Evolutionary conservation across 2,329 filamentous ascomycete species (phyloP).

Genomic region (Dichotomopilus funicola): DNA sequence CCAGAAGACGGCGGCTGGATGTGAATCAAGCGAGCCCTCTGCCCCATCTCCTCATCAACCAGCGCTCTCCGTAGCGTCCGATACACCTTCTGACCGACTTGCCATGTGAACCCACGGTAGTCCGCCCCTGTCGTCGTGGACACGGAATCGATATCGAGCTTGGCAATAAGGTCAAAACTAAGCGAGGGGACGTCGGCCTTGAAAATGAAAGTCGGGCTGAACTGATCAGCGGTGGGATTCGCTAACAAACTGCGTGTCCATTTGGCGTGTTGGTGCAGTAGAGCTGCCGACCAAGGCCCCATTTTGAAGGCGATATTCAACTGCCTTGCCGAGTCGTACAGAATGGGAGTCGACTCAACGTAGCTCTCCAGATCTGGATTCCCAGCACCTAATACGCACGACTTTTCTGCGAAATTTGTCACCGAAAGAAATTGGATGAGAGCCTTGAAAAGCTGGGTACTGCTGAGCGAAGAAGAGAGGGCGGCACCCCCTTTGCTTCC

Average conservation of each 20-base stretch:
- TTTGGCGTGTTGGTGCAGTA: conserved; percentile 68
- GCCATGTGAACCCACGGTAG: conserved; percentile 37
- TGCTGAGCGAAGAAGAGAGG: conserved; percentile 74
- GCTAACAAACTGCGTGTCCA: conserved; percentile 69
- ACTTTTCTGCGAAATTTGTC: conserved; percentile 63
- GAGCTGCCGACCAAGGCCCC: conserved; percentile 71
- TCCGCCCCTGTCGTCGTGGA: conserved; percentile 23
- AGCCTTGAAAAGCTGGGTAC: conserved; percentile 92
- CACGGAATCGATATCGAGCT: conserved; percentile 22
- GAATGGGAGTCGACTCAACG: conserved; percentile 52
- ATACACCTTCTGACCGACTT: conserved; percentile 54
- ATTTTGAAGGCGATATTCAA: conserved; percentile 89
- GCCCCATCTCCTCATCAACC: conserved; percentile 66
- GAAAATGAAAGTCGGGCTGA: conserved; percentile 75
- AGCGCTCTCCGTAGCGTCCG: conserved; percentile 63
- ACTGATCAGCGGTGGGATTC: conserved; percentile 68
- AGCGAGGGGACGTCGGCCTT: conserved; percentile 49
- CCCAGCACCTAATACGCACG: conserved; percentile 47
- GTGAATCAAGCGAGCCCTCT: conserved; percentile 65
- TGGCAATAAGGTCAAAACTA: conserved; percentile 46
- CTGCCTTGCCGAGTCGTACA: conserved; percentile 69
- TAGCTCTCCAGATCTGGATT: conserved; percentile 36
- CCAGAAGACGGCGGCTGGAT: conserved; percentile 38
- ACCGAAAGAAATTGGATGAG: conserved; percentile 78
- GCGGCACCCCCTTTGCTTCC: conserved; percentile 63